Evolutionary conservation across 1,284 basidiomycete species (phyloP), one percentile per base, ranked within the genome.

Genomic region (Uromyces viciae-fabae): DNA sequence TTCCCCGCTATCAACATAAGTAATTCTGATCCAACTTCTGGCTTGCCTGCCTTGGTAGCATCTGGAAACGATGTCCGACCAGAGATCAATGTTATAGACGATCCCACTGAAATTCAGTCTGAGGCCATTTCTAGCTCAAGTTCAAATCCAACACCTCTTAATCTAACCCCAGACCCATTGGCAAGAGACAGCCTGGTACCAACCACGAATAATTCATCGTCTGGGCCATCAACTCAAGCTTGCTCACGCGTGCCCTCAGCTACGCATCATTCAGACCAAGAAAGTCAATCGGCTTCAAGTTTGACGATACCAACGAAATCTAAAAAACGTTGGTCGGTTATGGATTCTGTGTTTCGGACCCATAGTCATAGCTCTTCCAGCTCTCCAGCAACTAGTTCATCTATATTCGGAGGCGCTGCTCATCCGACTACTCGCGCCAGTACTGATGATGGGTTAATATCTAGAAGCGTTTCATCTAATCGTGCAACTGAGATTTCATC

Each of bases 311-410:
- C 71, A 46, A 73, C 49, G 38, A 46, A 52, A 19, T 73, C 71
- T 5, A 78, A 72, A 38, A 79, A 79, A 62, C 77, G 77, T 31
- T 79, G 77, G 77, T 79, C 77, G 0, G 77, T 79, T 15, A 79
- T 79, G 77, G 77, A 79, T 31, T 79, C 77, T 17, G 77, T 79
- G 40, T 79, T 79, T 43, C 77, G 77, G 17, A 60, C 56, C 4
- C 54, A 72, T 42, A 60, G 25, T 31, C 52, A n/a, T 31, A 78
- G 75, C 15, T 28, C 14, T 40, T 42, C 17, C 15, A 75, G 31
- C 52, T 60, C 33, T 28, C 9, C 15, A 15, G 40, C 33, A 7
- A 66, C n/a, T 46, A 71, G 33, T 46, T n/a, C n/a, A n/a, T n/a
- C n/a, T n/a, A n/a, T n/a, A n/a, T n/a, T n/a, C n/a, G n/a, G n/a